phyloP scores from a whole-genome alignment of 768 basidiomycete genomes.

The Imleria badia region DNA sequence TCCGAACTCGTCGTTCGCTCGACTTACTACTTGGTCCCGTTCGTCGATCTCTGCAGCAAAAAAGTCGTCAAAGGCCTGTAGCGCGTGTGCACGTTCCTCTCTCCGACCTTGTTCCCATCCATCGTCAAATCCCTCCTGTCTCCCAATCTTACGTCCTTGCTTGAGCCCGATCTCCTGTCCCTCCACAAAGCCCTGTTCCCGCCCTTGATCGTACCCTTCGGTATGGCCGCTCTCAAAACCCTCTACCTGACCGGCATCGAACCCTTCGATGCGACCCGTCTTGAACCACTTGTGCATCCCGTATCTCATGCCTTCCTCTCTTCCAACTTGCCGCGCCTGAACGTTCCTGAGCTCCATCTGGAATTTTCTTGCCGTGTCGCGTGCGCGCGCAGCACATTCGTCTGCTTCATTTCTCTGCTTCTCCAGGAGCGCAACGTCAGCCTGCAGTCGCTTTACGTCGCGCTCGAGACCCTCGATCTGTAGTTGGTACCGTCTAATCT shows the following conservation, averaged over 20 bases:
- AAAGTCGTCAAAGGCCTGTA: constrained; percentile 60
- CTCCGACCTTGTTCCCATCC: constrained; percentile 40
- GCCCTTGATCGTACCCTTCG: constrained; percentile 44
- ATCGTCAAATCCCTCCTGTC: constrained; percentile 33
- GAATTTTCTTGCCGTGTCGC: constrained; percentile 43
- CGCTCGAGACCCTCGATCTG: constrained; percentile 48
- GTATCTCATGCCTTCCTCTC: constrained; percentile 42
- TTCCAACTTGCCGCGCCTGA: constrained; percentile 43
- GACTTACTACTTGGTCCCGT: constrained; percentile 25
- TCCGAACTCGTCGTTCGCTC: not conserved
- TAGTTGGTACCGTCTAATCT: constrained; percentile 46
- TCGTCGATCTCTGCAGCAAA: constrained; percentile 44
- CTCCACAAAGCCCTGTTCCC: constrained; percentile 38
- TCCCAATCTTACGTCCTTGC: constrained; percentile 33
- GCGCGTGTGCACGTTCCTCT: constrained; percentile 52
- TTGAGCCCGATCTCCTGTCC: constrained; percentile 36
- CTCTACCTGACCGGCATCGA: constrained; percentile 44
- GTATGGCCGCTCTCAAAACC: constrained; percentile 47
- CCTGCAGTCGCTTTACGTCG: constrained; percentile 39
- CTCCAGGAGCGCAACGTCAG: constrained; percentile 35
- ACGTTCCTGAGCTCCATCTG: constrained; percentile 44
- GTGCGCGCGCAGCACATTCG: constrained; percentile 41
- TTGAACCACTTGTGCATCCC: constrained; percentile 46
- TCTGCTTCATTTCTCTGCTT: constrained; percentile 41
- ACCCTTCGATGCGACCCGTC: constrained; percentile 45